Conservation (phyloP, 768 basidiomycete genomes). For the Trametes coccinea region DNA sequence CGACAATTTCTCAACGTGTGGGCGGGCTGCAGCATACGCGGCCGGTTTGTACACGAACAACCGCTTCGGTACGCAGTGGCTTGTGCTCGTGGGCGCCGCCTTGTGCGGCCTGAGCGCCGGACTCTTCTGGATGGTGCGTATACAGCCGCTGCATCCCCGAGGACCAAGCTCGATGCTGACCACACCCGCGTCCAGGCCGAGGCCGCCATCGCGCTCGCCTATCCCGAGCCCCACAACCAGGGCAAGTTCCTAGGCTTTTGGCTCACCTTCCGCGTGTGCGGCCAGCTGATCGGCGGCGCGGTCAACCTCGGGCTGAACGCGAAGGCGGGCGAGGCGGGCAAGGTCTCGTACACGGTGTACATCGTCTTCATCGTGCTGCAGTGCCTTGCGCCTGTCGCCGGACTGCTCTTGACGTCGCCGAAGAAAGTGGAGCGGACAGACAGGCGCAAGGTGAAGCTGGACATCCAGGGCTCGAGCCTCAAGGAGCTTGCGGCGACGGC, state of each 20-base stretch:
- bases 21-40: slow-evolving; percentile 1
- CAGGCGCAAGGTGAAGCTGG: slow-evolving; percentile 9
- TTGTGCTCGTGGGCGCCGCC: slow-evolving; percentile 9
- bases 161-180: not conserved
- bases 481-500: slow-evolving; percentile 4
- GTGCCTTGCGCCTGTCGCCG: slow-evolving; percentile 11
- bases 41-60: slow-evolving; percentile 14
- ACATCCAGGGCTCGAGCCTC: slow-evolving; percentile 5
- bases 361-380: slow-evolving; percentile 16
- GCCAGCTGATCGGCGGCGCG: slow-evolving; percentile 16
- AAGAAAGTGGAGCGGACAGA: slow-evolving; percentile 12
- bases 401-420: slow-evolving; percentile 10
- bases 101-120: slow-evolving; percentile 15
- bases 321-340: slow-evolving; percentile 11
- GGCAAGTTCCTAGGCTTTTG: slow-evolving; percentile 15
- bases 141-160: not conserved
- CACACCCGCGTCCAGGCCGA: not conserved
- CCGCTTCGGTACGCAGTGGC: slow-evolving; percentile 10
- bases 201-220: slow-evolving; percentile 13
- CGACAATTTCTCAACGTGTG: too few species aligned
- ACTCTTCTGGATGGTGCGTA: slow-evolving; percentile 13
- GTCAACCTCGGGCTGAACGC: slow-evolving; percentile 12
- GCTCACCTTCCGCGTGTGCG: slow-evolving; percentile 13
- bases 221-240: slow-evolving; percentile 15
- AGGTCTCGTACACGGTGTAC: slow-evolving; percentile 15